These are phyloP conservation scores for Rosa lucieae DNA, from an alignment of 306 rosid species.

Conservation along the genomic window DNA sequence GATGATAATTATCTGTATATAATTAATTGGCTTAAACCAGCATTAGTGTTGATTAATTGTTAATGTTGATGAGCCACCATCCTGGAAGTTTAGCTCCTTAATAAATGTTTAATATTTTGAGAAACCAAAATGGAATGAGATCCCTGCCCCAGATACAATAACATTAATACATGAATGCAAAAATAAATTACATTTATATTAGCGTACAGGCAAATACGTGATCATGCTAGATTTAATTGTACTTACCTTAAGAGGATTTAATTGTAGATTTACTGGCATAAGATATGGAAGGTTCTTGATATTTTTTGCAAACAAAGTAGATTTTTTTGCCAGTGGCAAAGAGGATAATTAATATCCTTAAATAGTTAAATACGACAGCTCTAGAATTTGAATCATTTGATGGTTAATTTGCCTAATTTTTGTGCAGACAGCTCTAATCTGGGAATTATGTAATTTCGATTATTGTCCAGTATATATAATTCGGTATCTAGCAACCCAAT, in stretches of 20 bases:
- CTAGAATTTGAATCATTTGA: no score
- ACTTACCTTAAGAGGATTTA: conserved; percentile 6
- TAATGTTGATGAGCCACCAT: not conserved
- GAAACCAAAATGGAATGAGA: conserved; percentile 13
- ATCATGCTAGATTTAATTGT: not conserved
- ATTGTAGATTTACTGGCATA: conserved; percentile 5
- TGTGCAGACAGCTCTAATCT: not conserved
- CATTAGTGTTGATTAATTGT: not conserved
- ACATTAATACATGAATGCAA: not conserved
- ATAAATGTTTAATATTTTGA: not conserved
- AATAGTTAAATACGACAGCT: not conserved
- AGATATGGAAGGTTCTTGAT: conserved; percentile 15
- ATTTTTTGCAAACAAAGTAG: not conserved
- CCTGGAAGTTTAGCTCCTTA: not conserved
- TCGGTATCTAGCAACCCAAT: not conserved
- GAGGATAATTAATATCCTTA: not conserved
- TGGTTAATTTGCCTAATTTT: not conserved
- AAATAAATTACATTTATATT: not conserved
- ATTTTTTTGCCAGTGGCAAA: not conserved
- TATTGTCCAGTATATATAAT: not conserved
- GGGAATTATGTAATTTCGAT: not conserved
- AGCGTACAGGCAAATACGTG: not conserved
- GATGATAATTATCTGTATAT: not conserved
- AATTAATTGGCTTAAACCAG: not conserved
- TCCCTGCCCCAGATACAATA: conserved; percentile 10